These are phyloP conservation scores for Dactylellina cionopaga DNA, from an alignment of 2,329 filamentous ascomycete genomes.

Conservation along the genomic window DNA sequence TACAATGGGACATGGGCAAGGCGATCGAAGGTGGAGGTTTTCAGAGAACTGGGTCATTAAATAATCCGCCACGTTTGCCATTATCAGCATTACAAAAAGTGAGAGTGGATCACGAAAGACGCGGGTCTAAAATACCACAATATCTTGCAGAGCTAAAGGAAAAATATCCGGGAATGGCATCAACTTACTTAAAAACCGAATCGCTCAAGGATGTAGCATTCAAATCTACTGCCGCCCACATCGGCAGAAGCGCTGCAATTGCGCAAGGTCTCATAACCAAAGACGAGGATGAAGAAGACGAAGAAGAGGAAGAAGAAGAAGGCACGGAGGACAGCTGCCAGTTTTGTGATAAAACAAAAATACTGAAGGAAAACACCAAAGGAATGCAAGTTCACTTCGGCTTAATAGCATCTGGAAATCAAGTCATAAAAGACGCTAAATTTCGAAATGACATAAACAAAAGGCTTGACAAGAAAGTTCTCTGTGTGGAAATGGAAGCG, in stretches of 20 bases:
- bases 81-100: conserved; percentile 8
- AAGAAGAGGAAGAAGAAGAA: neutral
- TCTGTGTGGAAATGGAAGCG: conserved; percentile 33
- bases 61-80: neutral
- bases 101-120: neutral
- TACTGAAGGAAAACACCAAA: neutral
- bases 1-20: conserved; percentile 25
- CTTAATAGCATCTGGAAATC: conserved; percentile 22
- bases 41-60: conserved; percentile 3
- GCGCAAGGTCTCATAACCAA: too few relatives aligned
- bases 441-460: neutral
- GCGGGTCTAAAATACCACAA: conserved; percentile 3
- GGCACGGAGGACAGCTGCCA: neutral
- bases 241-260: too few relatives aligned
- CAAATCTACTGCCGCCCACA: neutral
- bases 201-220: neutral
- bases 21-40: neutral
- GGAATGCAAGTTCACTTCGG: conserved; percentile 17
- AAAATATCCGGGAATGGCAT: conserved; percentile 1
- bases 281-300: neutral
- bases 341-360: neutral
- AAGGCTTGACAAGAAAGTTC: neutral
- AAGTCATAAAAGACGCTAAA: conserved; percentile 38
- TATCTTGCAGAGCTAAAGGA: neutral
- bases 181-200: neutral